A percentile compares a stretch with the other conserved stretches of the same genome.
Conservation (phyloP, 225 moss, liverwort and hornwort genomes). For the Bryum argenteum region DNA sequence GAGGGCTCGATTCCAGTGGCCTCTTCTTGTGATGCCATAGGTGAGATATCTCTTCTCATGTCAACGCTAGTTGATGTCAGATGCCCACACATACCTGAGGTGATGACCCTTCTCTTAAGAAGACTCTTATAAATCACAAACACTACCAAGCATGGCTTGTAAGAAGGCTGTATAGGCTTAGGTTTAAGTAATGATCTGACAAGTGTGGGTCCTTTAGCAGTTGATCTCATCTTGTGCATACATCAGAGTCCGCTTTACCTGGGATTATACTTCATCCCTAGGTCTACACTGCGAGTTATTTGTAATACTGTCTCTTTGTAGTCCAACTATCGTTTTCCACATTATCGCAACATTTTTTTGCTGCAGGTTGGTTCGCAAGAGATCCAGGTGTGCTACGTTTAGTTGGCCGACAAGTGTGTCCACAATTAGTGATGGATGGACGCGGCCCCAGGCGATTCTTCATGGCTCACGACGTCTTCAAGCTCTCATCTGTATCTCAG, state of each 20-base stretch:
- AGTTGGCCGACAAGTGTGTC: conserved; percentile 47
- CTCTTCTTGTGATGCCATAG: conserved; percentile 44
- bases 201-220: background rate
- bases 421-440: conserved; percentile 37
- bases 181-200: background rate
- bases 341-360: background rate
- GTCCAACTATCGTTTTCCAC: background rate
- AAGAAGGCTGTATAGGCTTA: background rate
- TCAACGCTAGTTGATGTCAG: background rate
- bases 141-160: background rate
- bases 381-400: conserved; percentile 44
- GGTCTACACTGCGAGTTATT: background rate
- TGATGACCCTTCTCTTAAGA: no score
- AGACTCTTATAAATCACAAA: background rate
- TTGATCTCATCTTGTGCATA: background rate
- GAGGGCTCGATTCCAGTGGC: conserved; percentile 41
- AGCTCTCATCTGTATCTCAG: conserved; percentile 38
- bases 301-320: background rate
- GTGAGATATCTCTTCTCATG: conserved; percentile 22
- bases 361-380: conserved; percentile 46
- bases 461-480: conserved; percentile 48
- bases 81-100: background rate
- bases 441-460: conserved; percentile 43
- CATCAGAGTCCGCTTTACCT: background rate
- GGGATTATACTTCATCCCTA: background rate